Evolutionary conservation across 2,329 filamentous ascomycete species (phyloP).

Genomic region (Zalaria obscura): DNA sequence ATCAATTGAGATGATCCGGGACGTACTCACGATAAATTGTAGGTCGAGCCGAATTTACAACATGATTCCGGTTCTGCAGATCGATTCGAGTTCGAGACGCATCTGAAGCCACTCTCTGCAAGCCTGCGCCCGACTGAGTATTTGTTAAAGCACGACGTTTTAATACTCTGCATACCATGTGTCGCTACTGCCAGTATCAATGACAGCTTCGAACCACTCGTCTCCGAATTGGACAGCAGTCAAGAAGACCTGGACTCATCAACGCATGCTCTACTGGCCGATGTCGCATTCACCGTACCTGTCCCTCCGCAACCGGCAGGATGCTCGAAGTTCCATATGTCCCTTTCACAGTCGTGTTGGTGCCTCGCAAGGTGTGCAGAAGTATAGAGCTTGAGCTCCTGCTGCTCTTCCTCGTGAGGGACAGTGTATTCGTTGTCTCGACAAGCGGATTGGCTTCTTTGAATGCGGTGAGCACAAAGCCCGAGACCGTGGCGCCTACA

Average conservation of each 20-base stretch:
- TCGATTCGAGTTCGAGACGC: slow-evolving; percentile 12
- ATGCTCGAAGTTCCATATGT: not conserved
- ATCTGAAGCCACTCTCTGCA: slow-evolving; percentile 18
- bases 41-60: slow-evolving; percentile 19
- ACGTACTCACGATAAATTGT: slow-evolving; percentile 10
- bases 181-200: slow-evolving; percentile 36
- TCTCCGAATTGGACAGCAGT: not conserved
- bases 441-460: not conserved
- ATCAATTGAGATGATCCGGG: not conserved
- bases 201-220: slow-evolving; percentile 20
- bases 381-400: not conserved
- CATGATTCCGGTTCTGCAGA: slow-evolving; percentile 6
- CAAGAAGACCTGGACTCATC: not conserved
- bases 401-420: not conserved
- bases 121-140: no score
- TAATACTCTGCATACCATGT: no score
- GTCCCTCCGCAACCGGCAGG: not conserved
- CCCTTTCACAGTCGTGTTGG: not conserved
- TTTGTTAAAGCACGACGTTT: no score
- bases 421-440: not conserved
- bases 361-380: not conserved
- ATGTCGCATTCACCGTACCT: not conserved
- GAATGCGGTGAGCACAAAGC: not conserved
- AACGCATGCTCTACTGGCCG: not conserved
- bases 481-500: not conserved